Base-by-base conservation (phyloP, 345 rosid genomes). In the Salix viminalis region DNA sequence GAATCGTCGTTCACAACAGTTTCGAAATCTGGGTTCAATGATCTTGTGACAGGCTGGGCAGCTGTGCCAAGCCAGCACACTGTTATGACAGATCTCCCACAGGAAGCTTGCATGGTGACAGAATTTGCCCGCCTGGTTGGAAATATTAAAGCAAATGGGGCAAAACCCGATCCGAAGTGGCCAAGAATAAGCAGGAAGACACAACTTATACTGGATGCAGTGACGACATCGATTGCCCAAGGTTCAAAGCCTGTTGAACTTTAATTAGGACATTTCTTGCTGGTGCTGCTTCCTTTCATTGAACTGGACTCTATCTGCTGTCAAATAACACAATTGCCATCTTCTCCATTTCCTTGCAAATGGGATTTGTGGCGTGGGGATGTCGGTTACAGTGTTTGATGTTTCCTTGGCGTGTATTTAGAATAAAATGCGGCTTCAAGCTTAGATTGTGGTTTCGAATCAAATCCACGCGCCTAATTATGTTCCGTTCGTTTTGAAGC, bases 61-160 rank as follows among this genome's bases (percentile, higher is more conserved):
- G 5, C 71, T 0, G 5, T 60, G 56, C 83, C 88, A 7, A 89
- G 88, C 56, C 84, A 87, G 74, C 92, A 91, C 81, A 76, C 36
- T 13, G 79, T 92, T 4, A 58, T 48, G 48, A 78, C 77, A 24
- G 87, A 88, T 74, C 74, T 92, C 69, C 91, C 98, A 4, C 97
- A 94, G 79, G 98, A 92, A 82, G 91, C 80, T 36, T 79, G 85
- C 76, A 90, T 92, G 98, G 94, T 94, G 76, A 87, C 73, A 62
- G 97, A 91, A 85, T 92, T 94, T 79, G 85, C 91, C 13, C 66
- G 83, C 74, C 79, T 92, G 85, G 97, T 90, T 2, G 81, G 81
- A 28, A 79, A 85, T 46, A 83, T 89, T 1, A 86, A 91, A 67
- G 69, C 72, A 21, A 80, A 79, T 21, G 93, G 97, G 24, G 84